phyloP scores from a whole-genome alignment of 805 yeast species.

The Nematodospora valgi region DNA sequence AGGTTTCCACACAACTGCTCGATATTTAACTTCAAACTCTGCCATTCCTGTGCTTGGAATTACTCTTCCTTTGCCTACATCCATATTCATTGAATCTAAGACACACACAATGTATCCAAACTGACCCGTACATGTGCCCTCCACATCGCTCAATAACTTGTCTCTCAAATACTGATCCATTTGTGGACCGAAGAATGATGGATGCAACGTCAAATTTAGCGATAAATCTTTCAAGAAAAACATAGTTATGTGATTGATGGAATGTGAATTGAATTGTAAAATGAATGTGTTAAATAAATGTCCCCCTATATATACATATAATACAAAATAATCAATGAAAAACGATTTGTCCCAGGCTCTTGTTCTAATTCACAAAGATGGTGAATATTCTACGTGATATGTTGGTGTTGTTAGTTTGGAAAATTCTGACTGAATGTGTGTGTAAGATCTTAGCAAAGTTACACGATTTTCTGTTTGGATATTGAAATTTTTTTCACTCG shows the following conservation, averaged over 20 bases:
- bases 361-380: no score
- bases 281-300: no score
- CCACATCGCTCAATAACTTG: slow-evolving; percentile 90
- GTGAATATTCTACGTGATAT: no score
- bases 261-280: no score
- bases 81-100: slow-evolving; percentile 88
- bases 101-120: slow-evolving; percentile 97
- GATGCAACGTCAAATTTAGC: slow-evolving; percentile 88
- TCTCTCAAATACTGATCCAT: slow-evolving; percentile 92
- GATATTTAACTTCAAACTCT: slow-evolving; percentile 90
- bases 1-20: slow-evolving; percentile 98
- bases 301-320: no score
- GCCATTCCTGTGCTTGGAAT: slow-evolving; percentile 92
- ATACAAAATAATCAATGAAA: no score
- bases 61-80: slow-evolving; percentile 90
- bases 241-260: slow-evolving; percentile 26
- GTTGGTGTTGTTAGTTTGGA: no score
- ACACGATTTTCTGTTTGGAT: no score
- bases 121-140: slow-evolving; percentile 98
- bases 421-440: no score
- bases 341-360: no score
- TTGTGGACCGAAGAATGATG: slow-evolving; percentile 96
- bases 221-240: slow-evolving; percentile 77
- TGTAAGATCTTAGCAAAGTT: no score
- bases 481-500: no score